Conservation (phyloP, 2,329 filamentous ascomycete genomes). For the Chaetomiaceae sp. region DNA sequence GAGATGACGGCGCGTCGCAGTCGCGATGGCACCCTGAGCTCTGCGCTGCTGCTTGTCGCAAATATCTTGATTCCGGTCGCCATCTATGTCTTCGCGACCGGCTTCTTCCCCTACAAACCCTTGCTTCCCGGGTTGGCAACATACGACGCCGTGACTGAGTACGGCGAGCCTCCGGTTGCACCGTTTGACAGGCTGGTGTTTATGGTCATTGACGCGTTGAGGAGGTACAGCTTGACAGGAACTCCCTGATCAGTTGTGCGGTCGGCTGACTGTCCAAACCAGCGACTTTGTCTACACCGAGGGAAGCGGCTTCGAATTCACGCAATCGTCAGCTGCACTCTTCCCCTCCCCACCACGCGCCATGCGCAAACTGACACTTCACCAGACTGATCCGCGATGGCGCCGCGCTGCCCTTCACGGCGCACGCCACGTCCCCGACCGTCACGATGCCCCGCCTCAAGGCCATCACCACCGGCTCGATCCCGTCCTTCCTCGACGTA, state of each 20-base stretch:
- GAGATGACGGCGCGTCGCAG: constrained; percentile 26
- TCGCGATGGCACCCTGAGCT: constrained; percentile 26
- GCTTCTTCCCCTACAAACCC: constrained; percentile 98
- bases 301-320: constrained; percentile 76
- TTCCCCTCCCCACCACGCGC: neutral
- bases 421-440: constrained; percentile 91
- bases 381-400: constrained; percentile 74
- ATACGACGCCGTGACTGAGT: constrained; percentile 40
- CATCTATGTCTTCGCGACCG: constrained; percentile 71
- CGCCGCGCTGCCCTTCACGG: constrained; percentile 84
- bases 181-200: constrained; percentile 88
- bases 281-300: constrained; percentile 91
- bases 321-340: constrained; percentile 81
- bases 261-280: neutral
- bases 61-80: constrained; percentile 74
- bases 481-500: constrained; percentile 95
- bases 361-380: constrained; percentile 3
- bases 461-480: constrained; percentile 92
- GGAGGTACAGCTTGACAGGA: constrained; percentile 53
- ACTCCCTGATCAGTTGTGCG: neutral
- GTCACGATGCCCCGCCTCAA: constrained; percentile 98
- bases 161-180: constrained; percentile 53
- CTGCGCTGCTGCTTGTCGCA: constrained; percentile 51
- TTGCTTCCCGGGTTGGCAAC: constrained; percentile 79
- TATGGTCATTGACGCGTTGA: constrained; percentile 94